phyloP scores from a whole-genome alignment of 495 filamentous ascomycete species.

The Aeminium ludgeri region DNA sequence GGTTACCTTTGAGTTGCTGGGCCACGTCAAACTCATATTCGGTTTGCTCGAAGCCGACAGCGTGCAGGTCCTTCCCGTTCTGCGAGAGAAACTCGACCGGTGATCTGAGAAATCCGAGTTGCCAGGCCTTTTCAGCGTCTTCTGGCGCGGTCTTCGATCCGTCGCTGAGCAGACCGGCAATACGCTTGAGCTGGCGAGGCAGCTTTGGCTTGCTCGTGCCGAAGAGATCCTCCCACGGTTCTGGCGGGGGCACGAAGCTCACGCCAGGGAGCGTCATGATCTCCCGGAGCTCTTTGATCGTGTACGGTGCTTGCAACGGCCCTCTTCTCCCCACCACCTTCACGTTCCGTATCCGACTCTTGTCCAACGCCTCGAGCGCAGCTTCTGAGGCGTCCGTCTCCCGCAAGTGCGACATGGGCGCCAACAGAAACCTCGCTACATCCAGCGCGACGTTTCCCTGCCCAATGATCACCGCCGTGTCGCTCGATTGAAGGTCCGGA shows the following conservation, averaged over 20 bases:
- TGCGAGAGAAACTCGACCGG: slow-evolving; percentile 50
- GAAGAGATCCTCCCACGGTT: slow-evolving; percentile 38
- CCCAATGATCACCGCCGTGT: slow-evolving; percentile 77
- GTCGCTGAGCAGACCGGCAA: slow-evolving; percentile 65
- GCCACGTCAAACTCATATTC: slow-evolving; percentile 24
- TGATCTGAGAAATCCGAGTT: slow-evolving; percentile 62
- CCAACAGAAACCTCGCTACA: slow-evolving; percentile 73
- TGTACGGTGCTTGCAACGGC: slow-evolving; percentile 67
- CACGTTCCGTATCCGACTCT: slow-evolving; percentile 62
- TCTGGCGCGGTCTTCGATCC: slow-evolving; percentile 38
- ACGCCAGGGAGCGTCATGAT: slow-evolving; percentile 61
- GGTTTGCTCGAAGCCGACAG: slow-evolving; percentile 52
- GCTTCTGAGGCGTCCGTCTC: slow-evolving; percentile 78
- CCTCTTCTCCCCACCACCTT: slow-evolving; percentile 75
- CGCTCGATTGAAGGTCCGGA: slow-evolving; percentile 59
- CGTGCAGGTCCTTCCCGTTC: slow-evolving; percentile 31
- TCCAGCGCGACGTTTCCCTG: slow-evolving; percentile 95
- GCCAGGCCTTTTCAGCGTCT: slow-evolving; percentile 52
- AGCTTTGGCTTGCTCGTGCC: slow-evolving; percentile 40
- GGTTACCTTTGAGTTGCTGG: slow-evolving; percentile 31
- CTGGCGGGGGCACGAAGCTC: slow-evolving; percentile 47
- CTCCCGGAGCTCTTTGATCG: slow-evolving; percentile 83
- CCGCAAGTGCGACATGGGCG: slow-evolving; percentile 48
- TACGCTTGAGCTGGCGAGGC: slow-evolving; percentile 53
- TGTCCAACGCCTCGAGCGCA: slow-evolving; percentile 55